Conservation (phyloP, 495 filamentous ascomycete species). For the Geoglossum glabrum region DNA sequence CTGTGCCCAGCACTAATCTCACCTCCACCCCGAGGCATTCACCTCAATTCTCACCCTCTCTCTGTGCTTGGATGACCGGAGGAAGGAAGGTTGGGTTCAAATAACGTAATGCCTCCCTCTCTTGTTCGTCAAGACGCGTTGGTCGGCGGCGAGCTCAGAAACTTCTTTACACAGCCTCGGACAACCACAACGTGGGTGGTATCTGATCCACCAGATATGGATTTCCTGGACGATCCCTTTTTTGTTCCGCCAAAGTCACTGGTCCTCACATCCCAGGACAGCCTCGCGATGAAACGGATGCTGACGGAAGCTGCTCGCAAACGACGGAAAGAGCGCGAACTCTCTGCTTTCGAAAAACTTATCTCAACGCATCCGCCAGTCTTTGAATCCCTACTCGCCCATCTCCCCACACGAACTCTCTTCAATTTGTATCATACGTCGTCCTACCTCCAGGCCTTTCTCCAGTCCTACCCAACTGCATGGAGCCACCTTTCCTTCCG, state of each 20-base stretch:
- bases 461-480: slow-evolving; percentile 36
- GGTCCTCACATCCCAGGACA: background rate
- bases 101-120: slow-evolving; percentile 1
- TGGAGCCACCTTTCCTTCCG: slow-evolving; percentile 42
- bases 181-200: background rate
- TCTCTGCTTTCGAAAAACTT: background rate
- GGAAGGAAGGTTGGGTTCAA: background rate
- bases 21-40: background rate
- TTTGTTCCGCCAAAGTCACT: background rate
- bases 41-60: background rate
- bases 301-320: background rate
- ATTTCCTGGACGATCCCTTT: background rate
- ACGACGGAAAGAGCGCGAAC: background rate
- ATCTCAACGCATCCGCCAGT: background rate
- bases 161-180: background rate
- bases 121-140: slow-evolving; percentile 1
- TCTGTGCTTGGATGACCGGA: background rate
- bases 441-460: slow-evolving; percentile 14
- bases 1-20: no score
- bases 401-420: background rate
- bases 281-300: background rate
- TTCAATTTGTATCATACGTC: slow-evolving; percentile 14
- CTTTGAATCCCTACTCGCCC: background rate
- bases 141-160: background rate
- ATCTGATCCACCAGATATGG: background rate